These are phyloP conservation scores for Hypoxylon lenormandii DNA, from an alignment of 495 filamentous ascomycete genomes.

Conservation along the genomic window DNA sequence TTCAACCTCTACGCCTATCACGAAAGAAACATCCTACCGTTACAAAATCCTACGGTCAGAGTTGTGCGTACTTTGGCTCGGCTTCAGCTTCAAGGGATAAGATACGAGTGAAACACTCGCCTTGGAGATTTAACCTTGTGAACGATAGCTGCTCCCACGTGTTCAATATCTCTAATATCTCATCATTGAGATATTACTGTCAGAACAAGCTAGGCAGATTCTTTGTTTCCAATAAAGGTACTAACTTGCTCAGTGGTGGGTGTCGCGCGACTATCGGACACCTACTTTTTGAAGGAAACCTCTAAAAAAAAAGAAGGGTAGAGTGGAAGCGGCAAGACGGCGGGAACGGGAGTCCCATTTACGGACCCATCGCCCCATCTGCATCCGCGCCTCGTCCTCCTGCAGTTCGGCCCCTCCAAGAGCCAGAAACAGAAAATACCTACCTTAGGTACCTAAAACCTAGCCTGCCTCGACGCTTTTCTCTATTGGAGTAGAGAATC, in stretches of 20 bases:
- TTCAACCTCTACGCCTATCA: constrained; percentile 3
- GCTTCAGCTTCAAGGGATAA: background rate
- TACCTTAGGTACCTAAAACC: background rate
- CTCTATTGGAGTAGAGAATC: constrained; percentile 7
- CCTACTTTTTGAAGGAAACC: constrained; percentile 16
- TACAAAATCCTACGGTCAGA: constrained; percentile 19
- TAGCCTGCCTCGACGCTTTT: constrained; percentile 1
- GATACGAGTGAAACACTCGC: constrained; percentile 6
- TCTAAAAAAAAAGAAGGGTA: constrained; percentile 19
- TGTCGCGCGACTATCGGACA: constrained; percentile 40
- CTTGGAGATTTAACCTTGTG: constrained; percentile 19
- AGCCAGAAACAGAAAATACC: constrained; percentile 13
- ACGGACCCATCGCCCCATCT: constrained; percentile 44
- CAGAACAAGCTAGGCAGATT: background rate
- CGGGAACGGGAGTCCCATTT: constrained; percentile 47
- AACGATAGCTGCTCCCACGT: constrained; percentile 3
- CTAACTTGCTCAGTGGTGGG: constrained; percentile 4
- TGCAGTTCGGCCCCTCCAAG: constrained; percentile 13
- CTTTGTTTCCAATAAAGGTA: background rate
- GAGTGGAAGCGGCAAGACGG: constrained; percentile 38
- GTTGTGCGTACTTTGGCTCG: background rate
- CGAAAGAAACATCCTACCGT: constrained; percentile 29
- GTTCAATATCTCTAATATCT: background rate
- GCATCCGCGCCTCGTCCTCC: constrained; percentile 31
- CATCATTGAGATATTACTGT: constrained; percentile 2